Base-by-base conservation (phyloP, 2,329 filamentous ascomycete species). In the Ophiostoma himal-ulmi region DNA sequence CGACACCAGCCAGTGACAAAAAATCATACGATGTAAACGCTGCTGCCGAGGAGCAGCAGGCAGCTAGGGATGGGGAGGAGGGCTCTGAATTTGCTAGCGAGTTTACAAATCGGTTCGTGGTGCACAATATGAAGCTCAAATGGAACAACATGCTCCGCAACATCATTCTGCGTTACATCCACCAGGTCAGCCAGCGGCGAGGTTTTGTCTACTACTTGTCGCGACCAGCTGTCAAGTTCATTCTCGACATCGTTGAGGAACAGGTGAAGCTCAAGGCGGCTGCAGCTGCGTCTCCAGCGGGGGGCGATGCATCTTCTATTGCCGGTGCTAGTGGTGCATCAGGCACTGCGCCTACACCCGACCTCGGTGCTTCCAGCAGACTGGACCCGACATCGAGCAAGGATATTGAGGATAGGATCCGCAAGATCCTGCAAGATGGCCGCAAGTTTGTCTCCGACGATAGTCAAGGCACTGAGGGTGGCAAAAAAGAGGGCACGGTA, bases 121-220 rank as follows among this genome's bases (percentile, higher is more conserved):
- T 99, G 69, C 95, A 99, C 82, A 99, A 99, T 76, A 87, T 96
- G 78, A 95, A 99, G 77, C 83, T 99, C 71, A 99, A 99, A 79
- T 99, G 95, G 95, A 98, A 97, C 81, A 99, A 99, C 76, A 88
- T 94, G 13, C 81, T 99, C 52, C 89, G 95, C 71, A 98, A 99
- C 77, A 97, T 97, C 76, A 95, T 99, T 68, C 86, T 99, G 57
- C 92, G 95, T 34, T 99, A 99, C 78, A 96, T 95, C 73, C 95
- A 99, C 77, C 95, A 99, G 82, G 95, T 96, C 76, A 93, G 94
- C 78, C 96, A 99, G 80, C 88, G 95, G 68, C 89, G 95, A 75
- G 96, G 95, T 69, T 98, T 99, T 77, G 90, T 99, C 39, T 99
- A 99, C 81, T 99, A 99, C 80, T 90, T 98, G 81, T 98, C 96